Conservation (phyloP, 352 stramenopile species). For the Globisporangium iwayamae region DNA sequence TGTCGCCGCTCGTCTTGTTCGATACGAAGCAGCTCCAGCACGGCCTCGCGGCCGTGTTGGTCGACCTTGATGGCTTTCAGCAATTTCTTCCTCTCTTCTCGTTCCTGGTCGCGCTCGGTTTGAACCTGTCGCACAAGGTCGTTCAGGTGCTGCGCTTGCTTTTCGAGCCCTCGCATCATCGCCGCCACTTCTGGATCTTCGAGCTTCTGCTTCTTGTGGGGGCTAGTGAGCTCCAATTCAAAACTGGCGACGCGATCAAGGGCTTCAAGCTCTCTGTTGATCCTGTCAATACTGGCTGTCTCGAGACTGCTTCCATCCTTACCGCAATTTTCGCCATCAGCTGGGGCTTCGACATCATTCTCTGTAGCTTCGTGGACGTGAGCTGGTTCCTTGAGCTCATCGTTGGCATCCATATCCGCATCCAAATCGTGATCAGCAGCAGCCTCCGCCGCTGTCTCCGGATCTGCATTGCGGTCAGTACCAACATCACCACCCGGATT, state of each 20-base stretch:
- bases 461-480: neutral
- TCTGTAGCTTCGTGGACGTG: neutral
- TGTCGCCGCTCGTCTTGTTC: constrained; percentile 12
- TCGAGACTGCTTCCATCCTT: neutral
- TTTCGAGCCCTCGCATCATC: constrained; percentile 3
- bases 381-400: neutral
- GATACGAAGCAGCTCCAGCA: constrained; percentile 9
- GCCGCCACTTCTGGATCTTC: neutral
- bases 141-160: constrained; percentile 7
- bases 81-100: constrained; percentile 9
- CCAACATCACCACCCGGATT: neutral
- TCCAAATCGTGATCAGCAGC: neutral
- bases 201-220: neutral
- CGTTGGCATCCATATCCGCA: neutral
- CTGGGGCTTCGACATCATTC: neutral
- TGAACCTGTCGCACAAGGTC: constrained; percentile 7
- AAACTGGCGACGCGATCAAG: too few species aligned
- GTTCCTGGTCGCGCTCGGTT: constrained; percentile 5
- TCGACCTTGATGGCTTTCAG: constrained; percentile 8
- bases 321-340: neutral
- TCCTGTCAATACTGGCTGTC: too few species aligned
- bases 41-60: constrained; percentile 10
- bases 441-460: neutral
- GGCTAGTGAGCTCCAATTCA: neutral
- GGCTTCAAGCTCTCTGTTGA: too few species aligned